Evolutionary conservation across 129 eudicot species (phyloP).

Genomic region (Logfia minima): DNA sequence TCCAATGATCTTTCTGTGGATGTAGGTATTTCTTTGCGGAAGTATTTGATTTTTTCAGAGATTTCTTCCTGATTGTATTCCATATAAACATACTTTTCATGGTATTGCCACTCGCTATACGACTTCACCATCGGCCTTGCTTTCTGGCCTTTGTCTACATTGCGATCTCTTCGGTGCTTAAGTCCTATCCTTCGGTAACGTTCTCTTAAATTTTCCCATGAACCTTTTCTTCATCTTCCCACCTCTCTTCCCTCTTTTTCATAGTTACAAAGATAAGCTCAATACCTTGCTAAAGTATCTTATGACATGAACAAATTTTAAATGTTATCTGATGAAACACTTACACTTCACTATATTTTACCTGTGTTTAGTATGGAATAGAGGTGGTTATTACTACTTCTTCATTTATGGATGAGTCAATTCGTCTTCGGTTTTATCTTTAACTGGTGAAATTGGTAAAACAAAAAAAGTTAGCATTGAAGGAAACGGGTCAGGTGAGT

Average conservation of each 20-base stretch:
- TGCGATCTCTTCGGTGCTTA: slow-evolving; percentile 82
- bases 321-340: not conserved
- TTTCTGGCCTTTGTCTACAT: slow-evolving; percentile 86
- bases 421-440: not conserved
- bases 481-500: not conserved
- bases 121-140: slow-evolving; percentile 83
- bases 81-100: slow-evolving; percentile 87
- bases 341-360: not conserved
- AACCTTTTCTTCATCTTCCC: not conserved
- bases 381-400: not conserved
- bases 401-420: not conserved
- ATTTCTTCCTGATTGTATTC: slow-evolving; percentile 81
- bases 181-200: slow-evolving; percentile 92
- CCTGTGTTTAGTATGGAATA: not conserved
- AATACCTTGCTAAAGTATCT: not conserved
- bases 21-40: slow-evolving; percentile 99
- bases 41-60: slow-evolving; percentile 91
- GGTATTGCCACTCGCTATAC: slow-evolving; percentile 89
- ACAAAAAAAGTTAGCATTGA: not conserved
- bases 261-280: not conserved
- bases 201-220: slow-evolving; percentile 1
- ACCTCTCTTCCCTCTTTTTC: not conserved
- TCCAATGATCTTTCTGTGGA: slow-evolving; percentile 18
- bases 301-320: not conserved
- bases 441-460: not conserved